Base-by-base conservation (phyloP, 768 basidiomycete species). In the Hemileccinum rubropunctum region DNA sequence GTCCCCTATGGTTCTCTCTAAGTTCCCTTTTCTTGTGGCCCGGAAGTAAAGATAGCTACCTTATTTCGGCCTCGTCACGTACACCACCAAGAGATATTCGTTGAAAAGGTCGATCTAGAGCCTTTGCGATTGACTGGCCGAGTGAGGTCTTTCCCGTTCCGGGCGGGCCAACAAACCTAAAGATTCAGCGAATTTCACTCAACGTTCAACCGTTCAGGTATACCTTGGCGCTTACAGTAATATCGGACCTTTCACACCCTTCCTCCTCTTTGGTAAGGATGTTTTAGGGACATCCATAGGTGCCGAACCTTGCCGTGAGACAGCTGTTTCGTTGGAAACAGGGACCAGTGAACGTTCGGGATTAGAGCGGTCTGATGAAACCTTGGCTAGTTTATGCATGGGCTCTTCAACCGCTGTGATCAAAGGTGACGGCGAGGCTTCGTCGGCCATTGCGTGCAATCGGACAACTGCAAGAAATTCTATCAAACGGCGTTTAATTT, bases 81-180 rank as follows among this genome's bases (percentile, higher is more conserved):
- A 97, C 91, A 27, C 95, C 94, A 11, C 94, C 94, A 0, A 97
- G 77, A 1, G 91, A 87, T 54, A 97, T 94, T 11, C 94, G 83
- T 59, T 95, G 88, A 77, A 95, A 97, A 2, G 92, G 91, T 38
- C 93, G 74, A 21, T 79, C 77, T 9, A 97, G 76, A 0, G 91
- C 86, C 36, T 83, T 83, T 3, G 94, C 94, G 26, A 98, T 80
- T 0, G 88, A 91, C 57, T 88, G 86, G 0, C 94, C 94, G 2
- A 98, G 82, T 1, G 90, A 92, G 0, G 93, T 97, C 70, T 95
- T 95, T 30, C 91, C 93, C 0, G 85, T 88, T 3, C 93, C 93
- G 0, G 94, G 93, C 10, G 94, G 93, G 10, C 93, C 94, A 30
- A 91, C 88, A 47, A 94, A 88, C 58, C 88, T 85, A 58, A n/a